Conservation (phyloP, 129 eudicot species). For the Flaveria ramosissima region DNA sequence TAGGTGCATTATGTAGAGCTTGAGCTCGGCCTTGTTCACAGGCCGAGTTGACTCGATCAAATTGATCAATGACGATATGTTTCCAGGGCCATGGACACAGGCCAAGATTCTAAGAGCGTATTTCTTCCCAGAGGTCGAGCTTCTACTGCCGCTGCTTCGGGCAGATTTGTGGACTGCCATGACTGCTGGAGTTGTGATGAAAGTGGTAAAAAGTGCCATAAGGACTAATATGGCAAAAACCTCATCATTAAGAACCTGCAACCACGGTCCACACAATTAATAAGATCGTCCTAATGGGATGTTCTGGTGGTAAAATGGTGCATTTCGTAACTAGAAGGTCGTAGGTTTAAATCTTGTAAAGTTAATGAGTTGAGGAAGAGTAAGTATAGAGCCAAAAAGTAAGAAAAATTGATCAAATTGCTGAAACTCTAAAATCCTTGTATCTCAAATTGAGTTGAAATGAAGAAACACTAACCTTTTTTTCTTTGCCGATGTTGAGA, state of each 20-base stretch:
- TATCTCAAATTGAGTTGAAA: neutral
- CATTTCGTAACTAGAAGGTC: no score
- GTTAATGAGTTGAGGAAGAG: no score
- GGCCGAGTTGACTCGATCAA: slow-evolving; percentile 70
- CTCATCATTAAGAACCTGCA: slow-evolving; percentile 83
- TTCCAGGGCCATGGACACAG: slow-evolving; percentile 75
- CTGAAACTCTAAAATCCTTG: no score
- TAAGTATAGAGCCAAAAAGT: no score
- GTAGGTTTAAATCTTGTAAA: no score
- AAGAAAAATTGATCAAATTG: no score
- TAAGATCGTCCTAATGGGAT: no score
- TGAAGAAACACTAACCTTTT: slow-evolving; percentile 55
- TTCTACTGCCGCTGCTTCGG: slow-evolving; percentile 21
- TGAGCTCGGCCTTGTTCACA: slow-evolving; percentile 47
- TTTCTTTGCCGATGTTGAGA: slow-evolving; percentile 86
- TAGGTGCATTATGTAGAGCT: slow-evolving; percentile 79
- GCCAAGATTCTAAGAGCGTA: slow-evolving; percentile 68
- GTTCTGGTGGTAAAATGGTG: no score
- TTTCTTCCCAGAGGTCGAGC: slow-evolving; percentile 34
- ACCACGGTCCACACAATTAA: neutral
- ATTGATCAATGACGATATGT: slow-evolving; percentile 63
- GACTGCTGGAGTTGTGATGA: slow-evolving; percentile 80
- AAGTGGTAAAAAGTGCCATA: slow-evolving; percentile 91
- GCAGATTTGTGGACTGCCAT: slow-evolving; percentile 71
- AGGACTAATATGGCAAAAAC: slow-evolving; percentile 81